Conservation (phyloP, 192 early-diverging fungal genomes). For the Rhizophagus clarus region DNA sequence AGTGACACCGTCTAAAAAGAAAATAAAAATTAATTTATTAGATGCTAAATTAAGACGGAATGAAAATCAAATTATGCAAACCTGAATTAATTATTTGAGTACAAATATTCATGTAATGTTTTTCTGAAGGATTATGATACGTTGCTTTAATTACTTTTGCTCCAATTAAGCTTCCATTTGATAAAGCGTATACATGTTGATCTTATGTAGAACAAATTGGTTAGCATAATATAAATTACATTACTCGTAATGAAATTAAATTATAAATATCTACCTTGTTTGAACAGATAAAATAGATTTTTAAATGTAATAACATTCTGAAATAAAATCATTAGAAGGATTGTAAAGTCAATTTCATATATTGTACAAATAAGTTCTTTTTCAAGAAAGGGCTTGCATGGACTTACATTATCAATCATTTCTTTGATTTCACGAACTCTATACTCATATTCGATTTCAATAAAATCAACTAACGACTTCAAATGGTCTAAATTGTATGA, state of each 20-base stretch:
- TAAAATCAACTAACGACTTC: not conserved
- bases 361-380: too few relatives aligned
- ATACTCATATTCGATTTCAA: not conserved
- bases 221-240: not conserved
- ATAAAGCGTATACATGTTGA: not conserved
- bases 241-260: not conserved
- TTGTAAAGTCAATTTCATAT: not conserved
- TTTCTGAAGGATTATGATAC: not conserved
- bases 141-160: not conserved
- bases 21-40: too few relatives aligned
- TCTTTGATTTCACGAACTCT: not conserved
- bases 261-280: not conserved
- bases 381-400: not conserved
- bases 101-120: not conserved
- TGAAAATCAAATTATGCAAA: not conserved
- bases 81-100: not conserved
- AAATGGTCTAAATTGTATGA: not conserved
- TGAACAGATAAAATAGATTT: not conserved
- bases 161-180: not conserved
- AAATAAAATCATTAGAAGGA: not conserved
- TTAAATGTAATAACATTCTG: not conserved
- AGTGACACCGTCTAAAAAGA: not conserved
- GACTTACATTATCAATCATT: not conserved
- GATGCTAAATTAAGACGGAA: not conserved
- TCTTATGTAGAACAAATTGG: not conserved